Base-by-base conservation (phyloP, 257 asterid species). In the Scutellaria galericulata region DNA sequence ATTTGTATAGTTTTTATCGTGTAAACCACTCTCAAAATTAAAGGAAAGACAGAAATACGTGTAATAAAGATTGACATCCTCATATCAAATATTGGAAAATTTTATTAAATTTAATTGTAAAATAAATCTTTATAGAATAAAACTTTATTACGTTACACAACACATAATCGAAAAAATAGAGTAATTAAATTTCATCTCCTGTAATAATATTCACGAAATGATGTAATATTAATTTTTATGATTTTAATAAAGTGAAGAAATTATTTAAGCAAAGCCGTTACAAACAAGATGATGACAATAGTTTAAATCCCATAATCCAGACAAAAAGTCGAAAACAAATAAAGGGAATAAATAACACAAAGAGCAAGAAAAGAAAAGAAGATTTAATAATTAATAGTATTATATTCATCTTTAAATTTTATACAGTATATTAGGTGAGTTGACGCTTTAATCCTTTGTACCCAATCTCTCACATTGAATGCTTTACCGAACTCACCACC, bases 401-500 rank as follows among this genome's bases (percentile, higher is more conserved):
- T 56, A 51, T 14, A 0, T 42, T 73, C 27, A 12, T 12, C 13
- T 22, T 4, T 37, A 7, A 3, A 35, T 22, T 27, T 58, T 27
- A 54, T 35, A 6, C 14, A 48, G 48, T 73, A 64, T 67, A 47
- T 70, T 64, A 50, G 74, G 68, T 68, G 42, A 75, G 22, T n/a
- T 65, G 77, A 72, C 61, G 46, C 64, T 70, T 70, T 68, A 73
- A 24, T 58, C 77, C 69, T 37, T 67, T 31, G 14, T 57, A 62
- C 75, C 73, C 57, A 22, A 45, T 56, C 75, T 74, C 86, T 83
- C 81, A 59, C 80, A 82, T 85, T 89, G 85, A 24, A 24, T 90
- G 93, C 97, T 90, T 84, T 80, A 87, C 97, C 96, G 77, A 86
- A 86, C 97, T 79, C 93, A 72, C 80, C 84, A 83, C 85, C 81